A percentile compares a stretch with the other conserved stretches of the same genome.
phyloP scores from a whole-genome alignment of 257 asterid species.

The Euphrasia confusa region DNA sequence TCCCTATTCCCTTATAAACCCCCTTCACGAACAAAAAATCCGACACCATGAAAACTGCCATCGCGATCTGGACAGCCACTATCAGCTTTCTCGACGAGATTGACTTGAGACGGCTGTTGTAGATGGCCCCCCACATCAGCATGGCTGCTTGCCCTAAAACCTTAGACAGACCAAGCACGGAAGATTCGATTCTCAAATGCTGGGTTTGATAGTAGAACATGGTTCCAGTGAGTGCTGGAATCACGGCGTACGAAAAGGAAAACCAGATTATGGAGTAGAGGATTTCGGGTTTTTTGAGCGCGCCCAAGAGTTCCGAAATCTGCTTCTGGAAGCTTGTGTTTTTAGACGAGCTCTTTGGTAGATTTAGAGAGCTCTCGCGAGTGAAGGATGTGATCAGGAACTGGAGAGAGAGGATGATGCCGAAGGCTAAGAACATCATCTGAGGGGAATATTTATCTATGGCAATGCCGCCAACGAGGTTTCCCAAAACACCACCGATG shows the following conservation, averaged over 20 bases:
- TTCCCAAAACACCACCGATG: constrained; percentile 78
- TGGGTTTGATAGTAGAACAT: constrained; percentile 96
- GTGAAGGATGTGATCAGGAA: constrained; percentile 55
- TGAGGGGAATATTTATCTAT: constrained; percentile 51
- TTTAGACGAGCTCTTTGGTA: constrained; percentile 52
- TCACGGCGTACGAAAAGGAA: constrained; percentile 63
- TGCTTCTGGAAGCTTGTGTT: constrained; percentile 43
- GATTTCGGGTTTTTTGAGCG: constrained; percentile 65
- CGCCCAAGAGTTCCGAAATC: constrained; percentile 51
- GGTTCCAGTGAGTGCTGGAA: constrained; percentile 83
- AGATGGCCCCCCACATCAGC: constrained; percentile 82
- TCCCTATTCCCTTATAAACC: constrained; percentile 51
- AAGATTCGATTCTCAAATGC: constrained; percentile 69
- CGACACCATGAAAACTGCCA: constrained; percentile 66
- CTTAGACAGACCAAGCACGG: constrained; percentile 77
- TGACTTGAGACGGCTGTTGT: constrained; percentile 55
- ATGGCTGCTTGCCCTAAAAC: constrained; percentile 88
- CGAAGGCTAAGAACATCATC: constrained; percentile 50
- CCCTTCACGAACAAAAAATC: constrained; percentile 80
- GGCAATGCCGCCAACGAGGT: constrained; percentile 64
- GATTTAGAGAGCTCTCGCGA: constrained; percentile 59
- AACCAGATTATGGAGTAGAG: constrained; percentile 68
- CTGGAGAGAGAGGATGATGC: constrained; percentile 55
- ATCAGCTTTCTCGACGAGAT: constrained; percentile 68
- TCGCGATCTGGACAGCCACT: constrained; percentile 52